Percentiles rank a stretch among this genome's conserved stretches.
These are phyloP conservation scores for Cucurbita pepo DNA, from an alignment of 306 rosid species.

Conservation along the genomic window DNA sequence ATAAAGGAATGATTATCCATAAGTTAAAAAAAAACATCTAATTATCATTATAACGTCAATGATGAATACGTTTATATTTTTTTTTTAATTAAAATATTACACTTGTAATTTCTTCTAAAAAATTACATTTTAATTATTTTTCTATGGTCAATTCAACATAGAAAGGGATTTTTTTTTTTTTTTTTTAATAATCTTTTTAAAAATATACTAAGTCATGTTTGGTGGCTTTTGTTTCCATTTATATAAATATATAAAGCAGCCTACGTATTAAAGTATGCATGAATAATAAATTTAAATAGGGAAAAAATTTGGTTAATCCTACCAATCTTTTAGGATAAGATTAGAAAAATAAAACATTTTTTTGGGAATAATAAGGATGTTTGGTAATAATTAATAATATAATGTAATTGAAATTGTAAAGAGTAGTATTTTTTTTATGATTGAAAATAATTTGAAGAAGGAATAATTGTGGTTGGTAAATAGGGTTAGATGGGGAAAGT, in stretches of 20 bases:
- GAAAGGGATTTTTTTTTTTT: neutral
- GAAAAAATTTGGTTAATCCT: neutral
- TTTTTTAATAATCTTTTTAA: neutral
- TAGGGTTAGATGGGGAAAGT: neutral
- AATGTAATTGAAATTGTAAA: too few relatives aligned
- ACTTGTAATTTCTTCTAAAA: too few relatives aligned
- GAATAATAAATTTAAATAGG: neutral
- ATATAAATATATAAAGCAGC: neutral
- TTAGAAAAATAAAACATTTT: too few relatives aligned
- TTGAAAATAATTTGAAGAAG: neutral
- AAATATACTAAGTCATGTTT: neutral
- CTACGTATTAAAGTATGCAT: neutral
- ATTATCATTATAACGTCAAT: neutral
- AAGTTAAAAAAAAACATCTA: neutral
- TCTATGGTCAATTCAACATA: neutral
- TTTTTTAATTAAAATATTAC: too few relatives aligned
- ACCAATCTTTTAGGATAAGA: neutral
- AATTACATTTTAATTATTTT: neutral
- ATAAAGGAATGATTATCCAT: neutral
- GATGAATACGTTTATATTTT: too few relatives aligned
- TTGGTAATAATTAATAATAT: too few relatives aligned
- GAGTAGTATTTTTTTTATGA: too few relatives aligned
- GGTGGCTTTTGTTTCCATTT: neutral
- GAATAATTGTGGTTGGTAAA: too few relatives aligned
- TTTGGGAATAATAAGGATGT: neutral